Evolutionary conservation across 805 yeast genomes (phyloP).

Genomic region (Nakazawaea ernobii): DNA sequence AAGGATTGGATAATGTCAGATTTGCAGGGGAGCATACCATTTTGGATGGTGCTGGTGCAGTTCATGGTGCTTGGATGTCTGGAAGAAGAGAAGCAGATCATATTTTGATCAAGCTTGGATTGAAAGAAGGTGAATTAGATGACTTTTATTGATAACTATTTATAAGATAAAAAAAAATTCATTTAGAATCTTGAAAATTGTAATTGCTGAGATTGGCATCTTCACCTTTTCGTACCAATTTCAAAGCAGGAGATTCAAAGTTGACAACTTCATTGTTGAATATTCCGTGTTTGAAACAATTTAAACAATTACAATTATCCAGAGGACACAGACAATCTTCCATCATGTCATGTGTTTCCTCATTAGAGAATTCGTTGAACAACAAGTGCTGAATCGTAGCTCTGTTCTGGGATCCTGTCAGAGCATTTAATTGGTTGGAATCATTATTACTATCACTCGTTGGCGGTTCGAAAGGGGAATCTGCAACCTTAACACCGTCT

Average conservation of each 20-base stretch:
- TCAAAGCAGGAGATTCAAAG: conserved; percentile 3
- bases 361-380: conserved; percentile 4
- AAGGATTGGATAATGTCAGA: conserved; percentile 54
- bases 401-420: too few relatives aligned
- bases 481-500: conserved; percentile 22
- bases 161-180: too few relatives aligned
- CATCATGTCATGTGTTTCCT: conserved; percentile 5
- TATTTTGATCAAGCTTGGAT: conserved; percentile 6
- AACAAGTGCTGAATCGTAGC: conserved; percentile 2
- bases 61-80: conserved; percentile 84
- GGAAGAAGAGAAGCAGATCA: conserved; percentile 31
- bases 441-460: neutral
- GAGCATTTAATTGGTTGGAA: too few relatives aligned
- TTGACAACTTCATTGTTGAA: conserved; percentile 11
- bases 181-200: too few relatives aligned
- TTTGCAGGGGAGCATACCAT: conserved; percentile 93
- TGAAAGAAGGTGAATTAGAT: conserved; percentile 7
- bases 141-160: neutral
- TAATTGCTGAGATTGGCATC: too few relatives aligned
- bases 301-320: conserved; percentile 24
- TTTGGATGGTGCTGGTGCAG: conserved; percentile 85
- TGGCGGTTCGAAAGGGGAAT: neutral
- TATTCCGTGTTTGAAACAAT: conserved; percentile 27
- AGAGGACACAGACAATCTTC: conserved; percentile 26
- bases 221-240: conserved; percentile 3